Percentiles rank a stretch among this genome's conserved stretches.
Evolutionary conservation across 2,329 filamentous ascomycete species (phyloP).

Genomic region (Aspergillus arachidicola): DNA sequence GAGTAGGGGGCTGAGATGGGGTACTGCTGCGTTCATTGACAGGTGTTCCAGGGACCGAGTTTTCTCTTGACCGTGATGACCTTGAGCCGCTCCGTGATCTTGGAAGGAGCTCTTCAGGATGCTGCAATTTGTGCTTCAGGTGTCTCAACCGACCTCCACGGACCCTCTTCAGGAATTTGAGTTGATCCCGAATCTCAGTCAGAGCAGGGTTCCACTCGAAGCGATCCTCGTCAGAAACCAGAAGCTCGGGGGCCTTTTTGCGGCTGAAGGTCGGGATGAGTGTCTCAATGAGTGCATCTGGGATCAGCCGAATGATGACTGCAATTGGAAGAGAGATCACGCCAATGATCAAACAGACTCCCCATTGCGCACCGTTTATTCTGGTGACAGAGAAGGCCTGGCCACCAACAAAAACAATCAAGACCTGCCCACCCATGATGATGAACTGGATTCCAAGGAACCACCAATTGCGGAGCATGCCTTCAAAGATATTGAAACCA

Average conservation of each 20-base stretch:
- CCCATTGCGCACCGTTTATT: slow-evolving; percentile 69
- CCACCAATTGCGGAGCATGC: slow-evolving; percentile 46
- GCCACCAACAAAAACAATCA: slow-evolving; percentile 73
- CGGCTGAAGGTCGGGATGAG: slow-evolving; percentile 44
- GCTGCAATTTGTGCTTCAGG: slow-evolving; percentile 63
- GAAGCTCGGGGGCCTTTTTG: slow-evolving; percentile 44
- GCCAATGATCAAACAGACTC: slow-evolving; percentile 69
- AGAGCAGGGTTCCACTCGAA: slow-evolving; percentile 63
- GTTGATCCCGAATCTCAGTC: slow-evolving; percentile 64
- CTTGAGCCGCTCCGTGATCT: slow-evolving; percentile 46
- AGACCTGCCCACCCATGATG: slow-evolving; percentile 70
- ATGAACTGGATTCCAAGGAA: slow-evolving; percentile 64
- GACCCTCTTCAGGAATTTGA: slow-evolving; percentile 65
- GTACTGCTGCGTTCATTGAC: slow-evolving; percentile 50
- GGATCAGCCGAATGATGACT: slow-evolving; percentile 61
- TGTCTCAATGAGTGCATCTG: slow-evolving; percentile 56
- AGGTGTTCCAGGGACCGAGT: slow-evolving; percentile 58
- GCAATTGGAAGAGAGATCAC: slow-evolving; percentile 68
- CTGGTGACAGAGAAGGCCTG: slow-evolving; percentile 65
- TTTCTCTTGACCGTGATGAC: slow-evolving; percentile 37
- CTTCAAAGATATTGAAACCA: slow-evolving; percentile 48
- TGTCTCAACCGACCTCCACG: slow-evolving; percentile 64
- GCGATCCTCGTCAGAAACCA: slow-evolving; percentile 49
- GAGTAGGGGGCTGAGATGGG: slow-evolving; percentile 52
- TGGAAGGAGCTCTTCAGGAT: slow-evolving; percentile 53